These are phyloP conservation scores for Drechslerella coelobrocha DNA, from an alignment of 2,329 filamentous ascomycete genomes.

Conservation along the genomic window DNA sequence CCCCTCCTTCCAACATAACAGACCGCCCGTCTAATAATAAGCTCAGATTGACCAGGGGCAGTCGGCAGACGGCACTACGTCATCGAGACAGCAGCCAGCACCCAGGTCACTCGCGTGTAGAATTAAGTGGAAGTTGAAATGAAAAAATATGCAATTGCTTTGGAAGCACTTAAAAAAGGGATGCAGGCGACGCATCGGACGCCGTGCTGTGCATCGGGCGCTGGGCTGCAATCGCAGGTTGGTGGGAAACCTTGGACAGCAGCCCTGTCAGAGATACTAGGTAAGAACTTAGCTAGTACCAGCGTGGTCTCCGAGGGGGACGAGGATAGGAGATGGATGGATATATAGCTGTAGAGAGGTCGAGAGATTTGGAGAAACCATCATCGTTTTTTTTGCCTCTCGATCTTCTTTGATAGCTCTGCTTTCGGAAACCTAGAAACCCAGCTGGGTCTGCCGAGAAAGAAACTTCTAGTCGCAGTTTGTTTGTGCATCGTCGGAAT, in stretches of 20 bases:
- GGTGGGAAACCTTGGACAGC: background rate
- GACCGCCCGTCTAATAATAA: no score
- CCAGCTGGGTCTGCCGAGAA: background rate
- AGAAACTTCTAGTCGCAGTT: no score
- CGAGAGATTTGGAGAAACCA: background rate
- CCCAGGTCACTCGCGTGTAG: background rate
- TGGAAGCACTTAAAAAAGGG: no score
- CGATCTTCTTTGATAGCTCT: background rate
- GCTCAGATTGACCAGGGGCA: no score
- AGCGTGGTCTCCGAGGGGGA: background rate
- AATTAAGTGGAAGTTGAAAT: no score
- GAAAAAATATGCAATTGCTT: no score
- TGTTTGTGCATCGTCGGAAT: no score
- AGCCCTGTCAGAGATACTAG: background rate
- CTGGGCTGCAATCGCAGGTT: slow-evolving; percentile 2
- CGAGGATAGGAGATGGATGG: background rate
- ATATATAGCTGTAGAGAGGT: background rate
- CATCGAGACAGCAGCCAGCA: no score
- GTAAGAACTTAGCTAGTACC: no score
- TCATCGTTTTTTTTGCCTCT: background rate
- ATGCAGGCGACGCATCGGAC: background rate
- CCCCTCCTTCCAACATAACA: no score
- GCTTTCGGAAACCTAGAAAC: background rate
- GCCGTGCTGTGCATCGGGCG: background rate
- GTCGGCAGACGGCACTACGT: no score